Percentiles rank a stretch among this genome's conserved stretches.
phyloP scores from a whole-genome alignment of 495 filamentous ascomycete species.

The Penicillium canescens region DNA sequence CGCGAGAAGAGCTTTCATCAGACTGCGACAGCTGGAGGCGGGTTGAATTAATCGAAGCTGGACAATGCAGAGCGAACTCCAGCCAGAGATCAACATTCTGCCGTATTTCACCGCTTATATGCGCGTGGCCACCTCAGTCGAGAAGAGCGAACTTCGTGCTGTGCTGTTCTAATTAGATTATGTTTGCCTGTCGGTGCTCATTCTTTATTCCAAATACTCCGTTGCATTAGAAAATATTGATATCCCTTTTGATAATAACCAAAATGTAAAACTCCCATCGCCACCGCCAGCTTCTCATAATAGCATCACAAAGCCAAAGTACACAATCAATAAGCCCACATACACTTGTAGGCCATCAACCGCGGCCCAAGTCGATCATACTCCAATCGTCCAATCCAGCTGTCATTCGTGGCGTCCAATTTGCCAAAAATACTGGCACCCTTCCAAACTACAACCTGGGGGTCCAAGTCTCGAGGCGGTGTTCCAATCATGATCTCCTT shows the following conservation, averaged over 20 bases:
- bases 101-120: background rate
- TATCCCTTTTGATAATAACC: background rate
- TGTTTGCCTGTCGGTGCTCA: background rate
- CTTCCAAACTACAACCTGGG: constrained; percentile 96
- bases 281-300: constrained; percentile 6
- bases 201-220: constrained; percentile 9
- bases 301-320: constrained; percentile 10
- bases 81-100: constrained; percentile 10
- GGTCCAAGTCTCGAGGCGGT: constrained; percentile 89
- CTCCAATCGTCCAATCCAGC: constrained; percentile 85
- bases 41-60: background rate
- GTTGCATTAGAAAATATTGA: constrained; percentile 9
- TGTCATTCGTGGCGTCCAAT: constrained; percentile 80
- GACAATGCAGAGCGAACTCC: background rate
- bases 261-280: constrained; percentile 7
- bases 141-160: too few relatives aligned
- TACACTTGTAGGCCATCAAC: constrained; percentile 81
- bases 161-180: too few relatives aligned
- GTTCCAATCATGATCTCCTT: constrained; percentile 87
- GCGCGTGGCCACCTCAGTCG: too few relatives aligned
- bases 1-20: background rate
- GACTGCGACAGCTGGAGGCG: background rate
- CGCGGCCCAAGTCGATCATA: constrained; percentile 85
- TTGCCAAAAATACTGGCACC: constrained; percentile 97
- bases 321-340: constrained; percentile 68